A percentile compares a stretch with the other conserved stretches of the same genome.
Conservation (phyloP, 495 filamentous ascomycete genomes). For the Xylaria curta region DNA sequence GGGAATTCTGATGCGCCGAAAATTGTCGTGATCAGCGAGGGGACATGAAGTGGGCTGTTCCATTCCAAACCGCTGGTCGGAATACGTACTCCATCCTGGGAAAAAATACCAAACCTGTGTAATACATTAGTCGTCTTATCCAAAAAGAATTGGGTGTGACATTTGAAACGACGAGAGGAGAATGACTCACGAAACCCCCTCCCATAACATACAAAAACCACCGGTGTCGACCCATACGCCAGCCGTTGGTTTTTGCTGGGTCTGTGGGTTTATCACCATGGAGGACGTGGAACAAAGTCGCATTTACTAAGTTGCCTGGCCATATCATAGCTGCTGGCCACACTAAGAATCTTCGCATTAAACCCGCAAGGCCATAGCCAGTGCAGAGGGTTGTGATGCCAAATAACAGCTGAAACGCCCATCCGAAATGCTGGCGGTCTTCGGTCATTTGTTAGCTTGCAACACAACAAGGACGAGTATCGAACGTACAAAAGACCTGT, state of each 20-base stretch:
- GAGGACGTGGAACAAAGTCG: constrained; percentile 69
- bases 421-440: constrained; percentile 57
- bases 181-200: constrained; percentile 51
- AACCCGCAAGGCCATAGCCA: constrained; percentile 73
- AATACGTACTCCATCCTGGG: constrained; percentile 53
- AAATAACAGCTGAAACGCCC: constrained; percentile 71
- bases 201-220: constrained; percentile 68
- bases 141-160: constrained; percentile 39
- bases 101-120: constrained; percentile 60
- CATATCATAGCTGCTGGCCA: constrained; percentile 73
- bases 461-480: neutral
- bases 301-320: constrained; percentile 70
- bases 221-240: constrained; percentile 68
- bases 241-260: constrained; percentile 64
- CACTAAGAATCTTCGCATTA: constrained; percentile 70
- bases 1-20: neutral
- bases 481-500: constrained; percentile 49
- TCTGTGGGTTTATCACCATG: constrained; percentile 68
- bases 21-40: neutral
- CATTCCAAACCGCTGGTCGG: neutral
- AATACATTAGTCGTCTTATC: constrained; percentile 38
- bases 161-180: constrained; percentile 41
- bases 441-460: constrained; percentile 13
- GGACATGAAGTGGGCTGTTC: neutral
- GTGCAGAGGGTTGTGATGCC: constrained; percentile 74